Evolutionary conservation across 768 basidiomycete genomes (phyloP).

Genomic region (Boletus barrowsii): DNA sequence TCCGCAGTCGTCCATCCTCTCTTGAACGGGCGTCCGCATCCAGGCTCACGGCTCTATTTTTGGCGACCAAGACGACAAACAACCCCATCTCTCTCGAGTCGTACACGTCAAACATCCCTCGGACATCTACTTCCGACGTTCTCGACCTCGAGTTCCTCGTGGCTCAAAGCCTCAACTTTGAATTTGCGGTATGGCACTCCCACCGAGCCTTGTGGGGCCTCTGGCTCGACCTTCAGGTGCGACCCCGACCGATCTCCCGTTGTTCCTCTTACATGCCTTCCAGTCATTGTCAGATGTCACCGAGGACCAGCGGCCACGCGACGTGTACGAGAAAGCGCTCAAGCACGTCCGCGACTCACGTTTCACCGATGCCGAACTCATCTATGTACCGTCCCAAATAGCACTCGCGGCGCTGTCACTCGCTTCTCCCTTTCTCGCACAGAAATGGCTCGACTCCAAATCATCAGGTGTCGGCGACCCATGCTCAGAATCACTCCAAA

Average conservation of each 20-base stretch:
- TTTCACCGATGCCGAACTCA: slow-evolving; percentile 86
- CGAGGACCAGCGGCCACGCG: slow-evolving; percentile 45
- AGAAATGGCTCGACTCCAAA: slow-evolving; percentile 58
- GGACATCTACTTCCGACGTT: slow-evolving; percentile 77
- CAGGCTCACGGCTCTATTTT: slow-evolving; percentile 93
- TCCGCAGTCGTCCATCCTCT: background rate
- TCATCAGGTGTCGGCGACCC: slow-evolving; percentile 7
- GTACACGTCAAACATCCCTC: slow-evolving; percentile 81
- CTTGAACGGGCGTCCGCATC: background rate
- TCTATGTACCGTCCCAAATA: slow-evolving; percentile 92
- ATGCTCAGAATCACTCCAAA: slow-evolving; percentile 23
- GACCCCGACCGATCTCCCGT: slow-evolving; percentile 6
- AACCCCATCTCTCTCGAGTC: slow-evolving; percentile 83
- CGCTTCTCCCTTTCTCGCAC: slow-evolving; percentile 55
- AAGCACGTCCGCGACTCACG: slow-evolving; percentile 73
- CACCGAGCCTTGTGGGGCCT: slow-evolving; percentile 87
- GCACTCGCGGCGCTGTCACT: slow-evolving; percentile 77
- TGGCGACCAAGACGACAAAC: slow-evolving; percentile 98
- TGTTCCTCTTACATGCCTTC: slow-evolving; percentile 12
- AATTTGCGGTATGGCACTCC: slow-evolving; percentile 91
- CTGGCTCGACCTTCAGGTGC: slow-evolving; percentile 83
- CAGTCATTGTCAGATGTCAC: slow-evolving; percentile 54
- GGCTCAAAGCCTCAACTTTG: slow-evolving; percentile 90
- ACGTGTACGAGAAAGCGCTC: slow-evolving; percentile 64
- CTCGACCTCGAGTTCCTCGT: slow-evolving; percentile 95